Conservation (phyloP, 192 early-diverging fungal species). For the Coemansia sp. region DNA sequence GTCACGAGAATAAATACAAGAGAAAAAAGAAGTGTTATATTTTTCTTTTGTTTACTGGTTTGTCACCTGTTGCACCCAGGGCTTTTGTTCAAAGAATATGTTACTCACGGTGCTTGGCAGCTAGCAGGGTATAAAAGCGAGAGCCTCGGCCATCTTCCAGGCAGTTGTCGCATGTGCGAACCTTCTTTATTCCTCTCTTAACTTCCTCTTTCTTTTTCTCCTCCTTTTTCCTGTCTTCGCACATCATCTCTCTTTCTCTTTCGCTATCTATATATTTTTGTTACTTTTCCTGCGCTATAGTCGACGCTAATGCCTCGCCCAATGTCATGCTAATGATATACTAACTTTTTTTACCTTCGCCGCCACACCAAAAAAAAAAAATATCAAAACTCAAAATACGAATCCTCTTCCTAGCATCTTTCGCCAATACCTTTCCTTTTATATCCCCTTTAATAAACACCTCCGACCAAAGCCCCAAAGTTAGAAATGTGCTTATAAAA, state of each 20-base stretch:
- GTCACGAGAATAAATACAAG: slow-evolving; percentile 1
- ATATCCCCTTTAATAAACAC: neutral
- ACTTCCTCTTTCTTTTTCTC: neutral
- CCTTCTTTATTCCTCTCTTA: slow-evolving; percentile 3
- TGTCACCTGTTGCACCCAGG: neutral
- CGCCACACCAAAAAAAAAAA: neutral
- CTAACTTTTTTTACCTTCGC: neutral
- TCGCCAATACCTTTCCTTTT: neutral
- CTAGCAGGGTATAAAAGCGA: neutral
- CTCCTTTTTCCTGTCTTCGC: neutral
- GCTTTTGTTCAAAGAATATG: neutral
- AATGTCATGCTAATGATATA: neutral
- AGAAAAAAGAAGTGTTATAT: neutral
- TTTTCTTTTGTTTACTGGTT: neutral
- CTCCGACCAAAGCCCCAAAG: neutral
- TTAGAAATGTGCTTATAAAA: neutral
- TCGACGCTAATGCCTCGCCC: neutral
- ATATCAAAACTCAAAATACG: no score
- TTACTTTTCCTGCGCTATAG: neutral
- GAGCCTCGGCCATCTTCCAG: neutral
- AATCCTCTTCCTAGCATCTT: neutral
- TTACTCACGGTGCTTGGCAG: neutral
- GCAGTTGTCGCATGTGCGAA: neutral
- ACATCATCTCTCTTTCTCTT: neutral
- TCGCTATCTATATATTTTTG: neutral